Percentiles rank a stretch among this genome's conserved stretches.
phyloP scores from a whole-genome alignment of 805 yeast genomes.

The Wickerhamiella azymoides region DNA sequence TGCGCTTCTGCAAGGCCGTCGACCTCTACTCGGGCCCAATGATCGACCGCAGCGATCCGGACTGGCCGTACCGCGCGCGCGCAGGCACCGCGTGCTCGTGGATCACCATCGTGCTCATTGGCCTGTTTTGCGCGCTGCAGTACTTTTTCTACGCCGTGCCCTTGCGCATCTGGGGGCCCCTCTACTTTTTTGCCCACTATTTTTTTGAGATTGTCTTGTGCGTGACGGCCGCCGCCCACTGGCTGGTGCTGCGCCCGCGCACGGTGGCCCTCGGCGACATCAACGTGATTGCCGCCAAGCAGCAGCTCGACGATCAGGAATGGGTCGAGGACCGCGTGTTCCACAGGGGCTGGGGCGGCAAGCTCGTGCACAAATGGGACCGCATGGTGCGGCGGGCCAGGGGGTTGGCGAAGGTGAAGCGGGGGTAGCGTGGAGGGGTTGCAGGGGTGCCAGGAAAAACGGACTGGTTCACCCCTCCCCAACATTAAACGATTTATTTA shows the following conservation, averaged over 20 bases:
- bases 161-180: neutral
- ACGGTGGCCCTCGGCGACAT: slow-evolving; percentile 54
- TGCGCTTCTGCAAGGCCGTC: slow-evolving; percentile 48
- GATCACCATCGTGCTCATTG: slow-evolving; percentile 36
- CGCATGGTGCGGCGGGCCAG: neutral
- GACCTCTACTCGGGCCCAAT: slow-evolving; percentile 28
- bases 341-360: slow-evolving; percentile 9
- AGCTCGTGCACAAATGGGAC: neutral
- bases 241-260: slow-evolving; percentile 43
- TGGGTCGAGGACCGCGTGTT: slow-evolving; percentile 20
- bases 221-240: slow-evolving; percentile 37
- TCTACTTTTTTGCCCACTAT: neutral
- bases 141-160: neutral
- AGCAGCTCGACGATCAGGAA: slow-evolving; percentile 15
- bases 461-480: too few species aligned
- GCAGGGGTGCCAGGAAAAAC: too few species aligned
- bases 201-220: slow-evolving; percentile 41
- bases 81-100: slow-evolving; percentile 19
- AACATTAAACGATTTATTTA: too few species aligned
- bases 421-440: too few species aligned
- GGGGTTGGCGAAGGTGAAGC: too few species aligned
- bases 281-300: slow-evolving; percentile 50
- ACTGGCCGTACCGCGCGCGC: slow-evolving; percentile 55
- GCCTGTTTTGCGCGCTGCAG: neutral
- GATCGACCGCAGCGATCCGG: slow-evolving; percentile 45